Conservation (phyloP, 129 eudicot genomes). For the Lactuca sativa region DNA sequence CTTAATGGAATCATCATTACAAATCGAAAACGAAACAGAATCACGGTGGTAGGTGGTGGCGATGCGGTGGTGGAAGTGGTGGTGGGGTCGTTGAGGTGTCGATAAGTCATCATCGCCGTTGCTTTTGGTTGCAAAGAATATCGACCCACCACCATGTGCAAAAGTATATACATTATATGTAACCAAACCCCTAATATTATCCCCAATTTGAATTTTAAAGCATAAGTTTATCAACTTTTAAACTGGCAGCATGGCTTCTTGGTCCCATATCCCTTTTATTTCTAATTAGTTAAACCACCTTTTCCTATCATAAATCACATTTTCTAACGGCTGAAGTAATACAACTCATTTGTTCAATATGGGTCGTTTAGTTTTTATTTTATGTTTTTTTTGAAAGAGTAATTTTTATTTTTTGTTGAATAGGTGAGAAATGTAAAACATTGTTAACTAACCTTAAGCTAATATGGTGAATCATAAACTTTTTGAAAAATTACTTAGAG, state of each 20-base stretch:
- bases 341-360: neutral
- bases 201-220: constrained; percentile 25
- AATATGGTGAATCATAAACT: no score
- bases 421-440: neutral
- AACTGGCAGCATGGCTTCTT: constrained; percentile 39
- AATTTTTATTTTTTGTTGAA: no score
- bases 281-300: neutral
- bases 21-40: neutral
- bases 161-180: neutral
- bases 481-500: neutral
- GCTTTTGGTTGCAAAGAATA: constrained; percentile 34
- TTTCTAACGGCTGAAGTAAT: neutral
- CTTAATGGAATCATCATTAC: constrained; percentile 29
- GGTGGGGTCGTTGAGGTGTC: constrained; percentile 20
- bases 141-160: constrained; percentile 45
- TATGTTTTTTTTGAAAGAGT: no score
- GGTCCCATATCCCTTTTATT: constrained; percentile 28
- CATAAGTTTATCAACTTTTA: constrained; percentile 30
- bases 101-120: constrained; percentile 40
- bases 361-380: no score
- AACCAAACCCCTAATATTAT: constrained; percentile 29
- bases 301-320: neutral
- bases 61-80: constrained; percentile 13
- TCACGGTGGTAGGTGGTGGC: constrained; percentile 1
- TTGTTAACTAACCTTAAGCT: neutral